A percentile compares a stretch with the other conserved stretches of the same genome.
Conservation (phyloP, 2,329 filamentous ascomycete species). For the Helotiales sp. region DNA sequence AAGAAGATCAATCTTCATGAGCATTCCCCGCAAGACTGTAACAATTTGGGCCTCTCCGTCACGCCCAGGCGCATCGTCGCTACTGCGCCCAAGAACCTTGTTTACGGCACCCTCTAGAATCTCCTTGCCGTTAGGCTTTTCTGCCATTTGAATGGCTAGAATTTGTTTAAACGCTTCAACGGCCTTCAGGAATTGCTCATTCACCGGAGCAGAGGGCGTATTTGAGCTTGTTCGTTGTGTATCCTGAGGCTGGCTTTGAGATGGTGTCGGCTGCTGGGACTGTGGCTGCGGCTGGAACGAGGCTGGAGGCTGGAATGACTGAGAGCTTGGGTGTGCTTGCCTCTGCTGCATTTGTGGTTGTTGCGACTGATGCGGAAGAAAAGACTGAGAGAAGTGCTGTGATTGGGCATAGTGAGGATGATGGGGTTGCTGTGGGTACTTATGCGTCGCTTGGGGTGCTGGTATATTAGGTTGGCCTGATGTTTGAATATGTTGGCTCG, state of each 20-base stretch:
- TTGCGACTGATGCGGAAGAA: constrained; percentile 18
- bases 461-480: neutral
- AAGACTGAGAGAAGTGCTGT: constrained; percentile 4
- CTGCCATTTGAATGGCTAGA: constrained; percentile 30
- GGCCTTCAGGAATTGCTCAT: constrained; percentile 26
- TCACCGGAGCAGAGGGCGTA: constrained; percentile 1
- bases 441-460: neutral
- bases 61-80: constrained; percentile 33
- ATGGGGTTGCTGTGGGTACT: constrained; percentile 3
- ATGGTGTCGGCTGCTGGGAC: neutral
- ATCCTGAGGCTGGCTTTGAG: neutral
- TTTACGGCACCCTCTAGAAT: constrained; percentile 42
- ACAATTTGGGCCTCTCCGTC: constrained; percentile 35
- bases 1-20: constrained; percentile 28
- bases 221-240: constrained; percentile 8
- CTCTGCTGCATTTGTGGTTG: constrained; percentile 11
- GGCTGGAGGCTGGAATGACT: neutral
- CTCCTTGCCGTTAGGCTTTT: constrained; percentile 34
- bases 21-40: constrained; percentile 35
- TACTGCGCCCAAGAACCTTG: constrained; percentile 37
- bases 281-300: neutral
- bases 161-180: constrained; percentile 38
- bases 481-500: constrained; percentile 6
- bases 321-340: neutral
- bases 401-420: neutral